These are phyloP conservation scores for Aciculoconidium aculeatum DNA, from an alignment of 805 yeast genomes.

Conservation along the genomic window DNA sequence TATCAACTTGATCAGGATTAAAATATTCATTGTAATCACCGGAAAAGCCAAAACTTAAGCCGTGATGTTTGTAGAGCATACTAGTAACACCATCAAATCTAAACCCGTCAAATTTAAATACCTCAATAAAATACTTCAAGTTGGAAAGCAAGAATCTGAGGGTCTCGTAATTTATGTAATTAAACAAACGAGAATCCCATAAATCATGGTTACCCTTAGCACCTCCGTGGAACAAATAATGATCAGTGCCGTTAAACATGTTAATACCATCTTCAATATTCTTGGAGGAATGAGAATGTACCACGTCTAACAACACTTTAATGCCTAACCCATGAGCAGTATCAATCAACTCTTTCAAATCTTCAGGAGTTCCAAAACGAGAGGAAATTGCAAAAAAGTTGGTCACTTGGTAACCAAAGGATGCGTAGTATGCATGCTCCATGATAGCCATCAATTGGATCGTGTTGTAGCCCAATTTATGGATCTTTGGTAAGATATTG, in stretches of 20 bases:
- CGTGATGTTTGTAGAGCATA: constrained; percentile 90
- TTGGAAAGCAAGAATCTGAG: constrained; percentile 80
- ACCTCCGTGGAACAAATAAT: constrained; percentile 93
- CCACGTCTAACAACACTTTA: constrained; percentile 82
- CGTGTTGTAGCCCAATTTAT: constrained; percentile 82
- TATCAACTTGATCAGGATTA: constrained; percentile 71
- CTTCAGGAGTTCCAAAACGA: constrained; percentile 93
- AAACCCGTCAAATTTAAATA: constrained; percentile 87
- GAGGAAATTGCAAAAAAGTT: constrained; percentile 87
- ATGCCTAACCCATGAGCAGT: constrained; percentile 87
- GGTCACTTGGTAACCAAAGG: constrained; percentile 96
- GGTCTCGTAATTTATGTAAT: constrained; percentile 89
- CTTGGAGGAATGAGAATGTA: constrained; percentile 93
- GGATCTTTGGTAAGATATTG: constrained; percentile 77
- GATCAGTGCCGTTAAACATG: constrained; percentile 90
- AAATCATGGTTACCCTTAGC: constrained; percentile 79
- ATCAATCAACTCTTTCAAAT: constrained; percentile 82
- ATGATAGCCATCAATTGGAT: constrained; percentile 95
- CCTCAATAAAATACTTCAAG: constrained; percentile 76
- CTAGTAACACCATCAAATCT: constrained; percentile 95
- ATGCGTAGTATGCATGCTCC: constrained; percentile 98
- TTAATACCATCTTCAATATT: constrained; percentile 92
- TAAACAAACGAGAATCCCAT: constrained; percentile 96
- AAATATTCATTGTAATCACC: constrained; percentile 93
- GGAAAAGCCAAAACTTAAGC: constrained; percentile 81